Percentiles rank a stretch among this genome's conserved stretches.
These are phyloP conservation scores for Chaetothyriales sp. DNA, from an alignment of 2,329 filamentous ascomycete genomes.

Conservation along the genomic window DNA sequence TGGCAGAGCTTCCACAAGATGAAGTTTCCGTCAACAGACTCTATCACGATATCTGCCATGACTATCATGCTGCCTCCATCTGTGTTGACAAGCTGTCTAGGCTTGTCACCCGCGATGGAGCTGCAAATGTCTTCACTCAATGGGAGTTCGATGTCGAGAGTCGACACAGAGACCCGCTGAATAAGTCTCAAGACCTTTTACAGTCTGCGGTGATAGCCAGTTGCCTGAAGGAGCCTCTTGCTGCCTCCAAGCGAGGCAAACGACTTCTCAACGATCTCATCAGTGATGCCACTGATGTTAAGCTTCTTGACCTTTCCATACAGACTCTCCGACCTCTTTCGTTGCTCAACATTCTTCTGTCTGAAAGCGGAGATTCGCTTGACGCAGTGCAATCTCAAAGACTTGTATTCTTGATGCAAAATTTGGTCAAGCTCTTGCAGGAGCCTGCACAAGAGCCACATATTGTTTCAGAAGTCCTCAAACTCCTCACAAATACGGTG, in stretches of 20 bases:
- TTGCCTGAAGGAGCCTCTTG: constrained; percentile 36
- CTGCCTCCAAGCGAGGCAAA: constrained; percentile 34
- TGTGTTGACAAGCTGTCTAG: constrained; percentile 16
- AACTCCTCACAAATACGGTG: constrained; percentile 43
- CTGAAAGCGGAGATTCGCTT: constrained; percentile 34
- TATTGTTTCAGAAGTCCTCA: constrained; percentile 28
- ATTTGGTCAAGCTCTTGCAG: constrained; percentile 54
- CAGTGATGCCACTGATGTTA: constrained; percentile 41
- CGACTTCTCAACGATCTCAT: constrained; percentile 48
- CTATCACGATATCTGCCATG: neutral
- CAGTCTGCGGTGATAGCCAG: constrained; percentile 35
- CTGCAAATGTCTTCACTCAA: constrained; percentile 21
- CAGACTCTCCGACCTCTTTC: constrained; percentile 26
- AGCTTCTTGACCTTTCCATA: neutral
- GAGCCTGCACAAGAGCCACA: constrained; percentile 33
- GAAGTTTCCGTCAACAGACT: constrained; percentile 8
- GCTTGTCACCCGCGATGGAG: constrained; percentile 18
- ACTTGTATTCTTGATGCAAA: constrained; percentile 68
- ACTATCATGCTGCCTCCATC: constrained; percentile 1
- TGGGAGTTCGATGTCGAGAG: constrained; percentile 22
- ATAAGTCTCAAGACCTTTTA: constrained; percentile 26
- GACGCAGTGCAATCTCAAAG: constrained; percentile 45
- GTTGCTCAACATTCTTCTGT: constrained; percentile 41
- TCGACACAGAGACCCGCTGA: constrained; percentile 21
- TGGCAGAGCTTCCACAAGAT: constrained; percentile 25